Evolutionary conservation across 1,284 basidiomycete species (phyloP).

Genomic region (Puccinia coronata): DNA sequence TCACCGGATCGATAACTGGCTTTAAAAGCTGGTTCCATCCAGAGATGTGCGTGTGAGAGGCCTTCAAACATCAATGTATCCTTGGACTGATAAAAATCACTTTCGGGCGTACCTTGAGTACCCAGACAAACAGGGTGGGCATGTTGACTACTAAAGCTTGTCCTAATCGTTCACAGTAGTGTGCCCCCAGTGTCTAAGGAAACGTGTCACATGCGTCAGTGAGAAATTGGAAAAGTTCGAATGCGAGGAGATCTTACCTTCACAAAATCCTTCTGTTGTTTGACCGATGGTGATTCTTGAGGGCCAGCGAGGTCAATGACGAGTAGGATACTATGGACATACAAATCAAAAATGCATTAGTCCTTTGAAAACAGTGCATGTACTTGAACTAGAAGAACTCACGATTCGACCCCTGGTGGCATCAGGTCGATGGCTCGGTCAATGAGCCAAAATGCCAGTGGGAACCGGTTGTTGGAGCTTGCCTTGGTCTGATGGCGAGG

Average conservation of each 20-base stretch:
- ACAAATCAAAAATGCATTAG: not conserved
- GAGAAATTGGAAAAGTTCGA: not conserved
- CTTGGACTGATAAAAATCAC: not conserved
- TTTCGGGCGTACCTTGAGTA: conserved; percentile 33
- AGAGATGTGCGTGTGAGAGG: not conserved
- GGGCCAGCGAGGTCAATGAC: conserved; percentile 47
- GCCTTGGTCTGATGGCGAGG: conserved; percentile 57
- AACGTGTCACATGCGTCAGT: not conserved
- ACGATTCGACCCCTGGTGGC: conserved; percentile 59
- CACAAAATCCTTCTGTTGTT: conserved; percentile 48
- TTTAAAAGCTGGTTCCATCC: conserved; percentile 24
- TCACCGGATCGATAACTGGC: conserved; percentile 45
- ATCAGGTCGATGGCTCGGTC: conserved; percentile 59
- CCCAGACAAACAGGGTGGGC: conserved; percentile 49
- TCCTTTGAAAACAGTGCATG: not conserved
- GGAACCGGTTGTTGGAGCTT: conserved; percentile 57
- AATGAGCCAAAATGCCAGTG: conserved; percentile 60
- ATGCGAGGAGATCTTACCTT: conserved; percentile 25
- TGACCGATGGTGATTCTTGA: conserved; percentile 38
- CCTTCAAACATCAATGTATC: too few species aligned
- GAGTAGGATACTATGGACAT: conserved; percentile 15
- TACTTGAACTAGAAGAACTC: not conserved
- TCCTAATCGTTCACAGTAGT: conserved; percentile 48
- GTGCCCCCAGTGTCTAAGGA: conserved; percentile 32
- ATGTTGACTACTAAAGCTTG: conserved; percentile 47